Percentiles rank a stretch among this genome's conserved stretches.
These are phyloP conservation scores for Coniochaeta sp. DNA, from an alignment of 2,329 filamentous ascomycete species.

Conservation along the genomic window DNA sequence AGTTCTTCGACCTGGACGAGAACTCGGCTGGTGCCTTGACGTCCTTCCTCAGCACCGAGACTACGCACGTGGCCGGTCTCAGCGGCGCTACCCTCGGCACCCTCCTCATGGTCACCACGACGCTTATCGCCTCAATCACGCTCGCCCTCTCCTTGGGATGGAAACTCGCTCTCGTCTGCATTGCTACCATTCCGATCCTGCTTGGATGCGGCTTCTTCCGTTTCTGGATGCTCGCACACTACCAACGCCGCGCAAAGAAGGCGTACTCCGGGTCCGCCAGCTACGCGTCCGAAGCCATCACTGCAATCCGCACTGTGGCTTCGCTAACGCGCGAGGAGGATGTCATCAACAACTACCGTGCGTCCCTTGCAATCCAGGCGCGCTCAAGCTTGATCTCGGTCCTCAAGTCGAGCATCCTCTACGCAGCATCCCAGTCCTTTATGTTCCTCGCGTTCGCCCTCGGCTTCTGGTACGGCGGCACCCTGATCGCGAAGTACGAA, in stretches of 20 bases:
- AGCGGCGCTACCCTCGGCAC: constrained; percentile 85
- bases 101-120: constrained; percentile 71
- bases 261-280: constrained; percentile 76
- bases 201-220: constrained; percentile 31
- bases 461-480: constrained; percentile 89
- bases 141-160: constrained; percentile 32
- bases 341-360: constrained; percentile 65
- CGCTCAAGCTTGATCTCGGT: constrained; percentile 64
- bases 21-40: constrained; percentile 86
- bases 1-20: constrained; percentile 83
- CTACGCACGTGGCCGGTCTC: constrained; percentile 80
- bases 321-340: constrained; percentile 81
- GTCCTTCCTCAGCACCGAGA: constrained; percentile 81
- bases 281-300: constrained; percentile 89
- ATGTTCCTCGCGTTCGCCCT: constrained; percentile 79
- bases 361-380: constrained; percentile 58
- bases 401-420: constrained; percentile 68
- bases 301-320: constrained; percentile 87
- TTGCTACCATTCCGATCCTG: constrained; percentile 29
- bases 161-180: constrained; percentile 35
- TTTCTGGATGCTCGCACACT: constrained; percentile 64
- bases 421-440: constrained; percentile 76
- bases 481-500: constrained; percentile 61
- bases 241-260: constrained; percentile 69
- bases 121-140: constrained; percentile 64